phyloP scores from a whole-genome alignment of 768 basidiomycete genomes.

The Boletales sp. region DNA sequence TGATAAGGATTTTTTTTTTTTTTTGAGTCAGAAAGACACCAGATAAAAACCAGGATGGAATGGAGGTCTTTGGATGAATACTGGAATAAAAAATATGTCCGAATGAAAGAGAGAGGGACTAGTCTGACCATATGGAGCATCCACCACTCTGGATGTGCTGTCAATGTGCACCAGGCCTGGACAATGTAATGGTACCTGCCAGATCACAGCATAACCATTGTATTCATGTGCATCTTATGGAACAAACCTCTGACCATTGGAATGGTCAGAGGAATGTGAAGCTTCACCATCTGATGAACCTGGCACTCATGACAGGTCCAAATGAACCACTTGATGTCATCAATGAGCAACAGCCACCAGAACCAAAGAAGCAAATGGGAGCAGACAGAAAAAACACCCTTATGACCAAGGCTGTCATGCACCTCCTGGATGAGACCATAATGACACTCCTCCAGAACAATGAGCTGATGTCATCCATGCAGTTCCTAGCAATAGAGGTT shows the following conservation, averaged over 20 bases:
- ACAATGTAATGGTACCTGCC: conserved; percentile 13
- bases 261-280: conserved; percentile 12
- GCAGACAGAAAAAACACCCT: not conserved
- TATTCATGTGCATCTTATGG: conserved; percentile 1
- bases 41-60: too few species aligned
- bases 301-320: conserved; percentile 33
- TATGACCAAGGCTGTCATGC: not conserved
- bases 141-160: conserved; percentile 19
- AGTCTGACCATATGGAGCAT: conserved; percentile 22
- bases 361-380: not conserved
- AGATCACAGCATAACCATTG: not conserved
- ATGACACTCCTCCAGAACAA: not conserved
- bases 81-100: too few species aligned
- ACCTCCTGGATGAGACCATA: not conserved
- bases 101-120: too few species aligned
- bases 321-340: conserved; percentile 27
- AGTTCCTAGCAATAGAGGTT: not conserved
- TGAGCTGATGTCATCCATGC: not conserved
- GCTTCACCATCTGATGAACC: conserved; percentile 22
- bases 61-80: too few species aligned
- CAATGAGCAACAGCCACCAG: not conserved
- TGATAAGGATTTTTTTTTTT: too few species aligned
- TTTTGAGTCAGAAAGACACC: too few species aligned
- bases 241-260: conserved; percentile 7
- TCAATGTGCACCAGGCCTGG: not conserved